Base-by-base conservation (phyloP, 2,329 filamentous ascomycete genomes). In the Bimuria novae-zelandiae region DNA sequence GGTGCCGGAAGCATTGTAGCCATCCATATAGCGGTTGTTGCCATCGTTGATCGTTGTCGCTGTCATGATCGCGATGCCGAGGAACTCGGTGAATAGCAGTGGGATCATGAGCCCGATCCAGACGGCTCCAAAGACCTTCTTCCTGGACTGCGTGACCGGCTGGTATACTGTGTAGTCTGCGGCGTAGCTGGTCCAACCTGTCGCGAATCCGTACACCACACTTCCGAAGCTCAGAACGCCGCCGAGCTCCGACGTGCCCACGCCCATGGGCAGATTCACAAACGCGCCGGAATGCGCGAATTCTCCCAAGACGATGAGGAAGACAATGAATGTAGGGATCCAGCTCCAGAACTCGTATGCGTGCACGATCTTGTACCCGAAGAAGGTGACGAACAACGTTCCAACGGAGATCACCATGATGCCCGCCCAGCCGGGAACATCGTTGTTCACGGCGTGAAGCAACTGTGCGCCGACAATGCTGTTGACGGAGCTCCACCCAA, bases 111-210 rank as follows among this genome's bases (percentile, higher is more conserved):
- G 78, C 8, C 90, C 90, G 21, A 77, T 68, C 70, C 86, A 89
- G 25, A 89, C 89, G 68, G 84, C 85, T 54, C 83, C 63, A 73
- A 92, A 93, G 55, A 92, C 79, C 55, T 85, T 84, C 36, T 70
- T 70, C 19, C 84, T 80, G 25, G 82, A 82, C 35, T 84, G 84
- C 21, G 74, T 79, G 2, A 79, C 76, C 0, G 89, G 88, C 63
- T 92, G 89, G 73, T 92, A 92, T 45, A 90, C 88, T 19, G 88
- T 90, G 71, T 92, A 93, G 67, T 93, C 89, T 7, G 88, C 86
- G 0, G 89, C 88, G 54, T 87, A 89, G 6, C 82, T 82, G 1
- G 87, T 85, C 89, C 90, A 94, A 51, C 89, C 83, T 1, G 88
- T 86, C 16, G 86, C 81, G 67, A 89, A 87, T 33, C 87, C 84